A percentile compares a stretch with the other conserved stretches of the same genome.
These are phyloP conservation scores for Trichocladium uniseriatum DNA, from an alignment of 495 filamentous ascomycete genomes.

Conservation along the genomic window DNA sequence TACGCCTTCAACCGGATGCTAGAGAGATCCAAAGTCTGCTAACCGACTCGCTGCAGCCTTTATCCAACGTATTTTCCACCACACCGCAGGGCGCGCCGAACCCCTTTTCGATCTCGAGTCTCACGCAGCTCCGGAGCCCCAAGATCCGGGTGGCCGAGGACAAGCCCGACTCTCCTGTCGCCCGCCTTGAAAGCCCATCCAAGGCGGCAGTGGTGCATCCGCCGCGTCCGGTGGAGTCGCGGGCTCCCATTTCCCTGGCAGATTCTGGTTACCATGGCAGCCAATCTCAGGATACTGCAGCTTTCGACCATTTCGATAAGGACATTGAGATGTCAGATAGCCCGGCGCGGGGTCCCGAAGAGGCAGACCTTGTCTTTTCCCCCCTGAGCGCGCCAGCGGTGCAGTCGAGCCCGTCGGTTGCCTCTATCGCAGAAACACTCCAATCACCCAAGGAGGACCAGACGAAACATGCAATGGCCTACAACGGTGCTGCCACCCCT, in stretches of 20 bases:
- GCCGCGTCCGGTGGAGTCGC: slow-evolving; percentile 11
- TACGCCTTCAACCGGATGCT: slow-evolving; percentile 32
- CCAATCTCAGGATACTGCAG: slow-evolving; percentile 37
- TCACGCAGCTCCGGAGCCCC: slow-evolving; percentile 29
- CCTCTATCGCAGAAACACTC: slow-evolving; percentile 35
- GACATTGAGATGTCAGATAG: slow-evolving; percentile 19
- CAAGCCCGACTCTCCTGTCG: slow-evolving; percentile 7
- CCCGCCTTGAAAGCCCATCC: slow-evolving; percentile 22
- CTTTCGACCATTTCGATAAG: slow-evolving; percentile 22
- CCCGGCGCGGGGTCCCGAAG: slow-evolving; percentile 8
- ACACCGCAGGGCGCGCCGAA: slow-evolving; percentile 38
- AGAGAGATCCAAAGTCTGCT: slow-evolving; percentile 3
- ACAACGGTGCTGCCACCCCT: slow-evolving; percentile 5
- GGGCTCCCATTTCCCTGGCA: slow-evolving; percentile 21
- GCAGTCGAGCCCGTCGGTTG: slow-evolving; percentile 16
- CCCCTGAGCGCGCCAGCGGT: slow-evolving; percentile 8
- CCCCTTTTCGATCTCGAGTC: slow-evolving; percentile 33
- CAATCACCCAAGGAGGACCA: slow-evolving; percentile 58
- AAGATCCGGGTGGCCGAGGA: slow-evolving; percentile 32
- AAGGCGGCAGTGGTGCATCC: slow-evolving; percentile 12
- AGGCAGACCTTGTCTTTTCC: slow-evolving; percentile 13
- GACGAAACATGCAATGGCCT: slow-evolving; percentile 17
- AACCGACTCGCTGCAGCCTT: slow-evolving; percentile 49
- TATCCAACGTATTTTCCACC: slow-evolving; percentile 68
- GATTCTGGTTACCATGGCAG: slow-evolving; percentile 84